These are phyloP conservation scores for Cyberlindnera misumaiensis DNA, from an alignment of 805 yeast species.

Conservation along the genomic window DNA sequence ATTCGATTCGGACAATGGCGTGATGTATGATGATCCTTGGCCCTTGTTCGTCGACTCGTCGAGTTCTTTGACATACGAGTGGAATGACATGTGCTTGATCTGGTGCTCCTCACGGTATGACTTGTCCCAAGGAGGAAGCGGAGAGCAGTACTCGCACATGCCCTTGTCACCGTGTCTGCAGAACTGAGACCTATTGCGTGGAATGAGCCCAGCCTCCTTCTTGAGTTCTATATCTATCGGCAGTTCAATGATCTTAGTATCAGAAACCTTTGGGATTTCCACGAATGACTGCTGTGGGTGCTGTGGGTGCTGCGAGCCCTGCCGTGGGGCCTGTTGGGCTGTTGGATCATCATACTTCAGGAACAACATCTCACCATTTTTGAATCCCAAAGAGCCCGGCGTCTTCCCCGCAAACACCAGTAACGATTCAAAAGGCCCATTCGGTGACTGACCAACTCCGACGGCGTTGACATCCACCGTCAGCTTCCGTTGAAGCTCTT, in stretches of 20 bases:
- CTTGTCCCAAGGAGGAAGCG: constrained; percentile 91
- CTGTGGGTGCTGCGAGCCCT: constrained; percentile 3
- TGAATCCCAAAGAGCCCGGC: constrained; percentile 32
- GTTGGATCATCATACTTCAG: constrained; percentile 22
- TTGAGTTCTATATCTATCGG: constrained; percentile 64
- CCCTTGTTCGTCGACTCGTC: constrained; percentile 57
- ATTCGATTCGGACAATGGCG: constrained; percentile 70
- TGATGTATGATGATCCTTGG: constrained; percentile 59
- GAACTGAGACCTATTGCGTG: constrained; percentile 50
- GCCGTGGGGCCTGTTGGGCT: not conserved
- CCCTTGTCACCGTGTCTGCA: constrained; percentile 91
- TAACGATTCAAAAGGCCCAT: constrained; percentile 23
- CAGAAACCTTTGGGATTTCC: constrained; percentile 8
- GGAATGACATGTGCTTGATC: constrained; percentile 85
- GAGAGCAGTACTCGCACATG: constrained; percentile 97
- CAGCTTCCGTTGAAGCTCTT: constrained; percentile 27
- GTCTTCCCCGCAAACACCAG: constrained; percentile 23
- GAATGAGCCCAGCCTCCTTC: constrained; percentile 62
- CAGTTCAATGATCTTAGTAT: constrained; percentile 40
- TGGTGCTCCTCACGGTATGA: constrained; percentile 65
- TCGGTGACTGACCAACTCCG: constrained; percentile 19
- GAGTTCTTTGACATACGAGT: constrained; percentile 69
- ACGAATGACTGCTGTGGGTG: constrained; percentile 8
- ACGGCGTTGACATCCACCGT: constrained; percentile 23
- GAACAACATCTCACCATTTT: constrained; percentile 43